Conservation (phyloP, 805 yeast species). For the Hyphopichia homilentoma region DNA sequence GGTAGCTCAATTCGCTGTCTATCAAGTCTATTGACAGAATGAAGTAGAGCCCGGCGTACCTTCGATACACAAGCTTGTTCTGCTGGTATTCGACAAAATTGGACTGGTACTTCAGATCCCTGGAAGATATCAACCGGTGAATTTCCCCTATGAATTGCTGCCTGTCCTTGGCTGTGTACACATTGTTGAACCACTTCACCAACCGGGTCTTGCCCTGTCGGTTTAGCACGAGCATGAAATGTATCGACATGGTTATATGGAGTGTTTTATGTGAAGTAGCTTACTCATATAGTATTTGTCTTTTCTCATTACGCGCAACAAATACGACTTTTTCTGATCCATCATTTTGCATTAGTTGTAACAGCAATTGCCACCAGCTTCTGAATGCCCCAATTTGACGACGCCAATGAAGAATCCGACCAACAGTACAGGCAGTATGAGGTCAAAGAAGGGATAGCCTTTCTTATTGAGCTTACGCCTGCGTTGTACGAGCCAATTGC, state of each 20-base stretch:
- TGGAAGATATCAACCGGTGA: conserved; percentile 72
- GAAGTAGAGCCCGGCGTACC: conserved; percentile 91
- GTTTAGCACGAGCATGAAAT: conserved; percentile 78
- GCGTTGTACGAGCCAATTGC: conserved; percentile 35
- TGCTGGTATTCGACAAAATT: conserved; percentile 66
- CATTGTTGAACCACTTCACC: conserved; percentile 65
- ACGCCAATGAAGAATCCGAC: conserved; percentile 10
- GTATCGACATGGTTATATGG: conserved; percentile 57
- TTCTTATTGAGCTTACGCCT: conserved; percentile 58
- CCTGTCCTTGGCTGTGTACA: conserved; percentile 26
- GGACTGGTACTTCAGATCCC: conserved; percentile 82
- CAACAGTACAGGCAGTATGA: conserved; percentile 36
- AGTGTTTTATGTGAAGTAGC: no score
- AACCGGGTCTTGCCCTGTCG: conserved; percentile 91
- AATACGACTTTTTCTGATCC: no score
- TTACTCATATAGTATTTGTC: no score
- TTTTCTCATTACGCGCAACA: no score
- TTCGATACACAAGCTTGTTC: conserved; percentile 70
- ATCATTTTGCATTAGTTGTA: no score
- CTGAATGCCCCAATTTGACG: no score
- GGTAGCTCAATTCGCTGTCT: conserved; percentile 78
- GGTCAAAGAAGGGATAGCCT: conserved; percentile 59
- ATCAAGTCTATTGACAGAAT: conserved; percentile 74
- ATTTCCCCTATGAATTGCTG: conserved; percentile 52
- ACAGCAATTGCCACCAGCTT: no score